Evolutionary conservation across 2,329 filamentous ascomycete species (phyloP).

Genomic region (Ceratocystis harringtonii): DNA sequence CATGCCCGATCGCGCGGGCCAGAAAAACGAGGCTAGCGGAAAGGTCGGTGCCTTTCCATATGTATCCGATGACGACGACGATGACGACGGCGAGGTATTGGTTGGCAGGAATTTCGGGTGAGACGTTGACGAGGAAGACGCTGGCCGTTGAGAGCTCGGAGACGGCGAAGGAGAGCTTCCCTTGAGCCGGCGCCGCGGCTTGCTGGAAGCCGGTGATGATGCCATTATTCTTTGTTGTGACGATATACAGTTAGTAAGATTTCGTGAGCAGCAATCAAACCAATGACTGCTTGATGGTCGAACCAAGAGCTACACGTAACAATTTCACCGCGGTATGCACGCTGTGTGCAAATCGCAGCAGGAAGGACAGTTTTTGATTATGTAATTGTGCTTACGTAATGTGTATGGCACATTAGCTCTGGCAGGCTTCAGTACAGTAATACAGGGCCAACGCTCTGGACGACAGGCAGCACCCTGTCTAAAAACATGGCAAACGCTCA

Average conservation of each 20-base stretch:
- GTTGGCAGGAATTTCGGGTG: background rate
- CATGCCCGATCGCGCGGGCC: conserved; percentile 68
- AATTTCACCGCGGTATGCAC: background rate
- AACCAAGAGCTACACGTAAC: background rate
- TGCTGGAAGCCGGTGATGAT: conserved; percentile 43
- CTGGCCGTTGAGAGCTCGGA: background rate
- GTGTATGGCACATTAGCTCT: background rate
- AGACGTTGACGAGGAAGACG: conserved; percentile 4
- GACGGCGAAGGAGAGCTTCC: conserved; percentile 24
- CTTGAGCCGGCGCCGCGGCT: conserved; percentile 43
- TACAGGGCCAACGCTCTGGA: too few relatives aligned
- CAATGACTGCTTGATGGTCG: background rate
- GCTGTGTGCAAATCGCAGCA: background rate
- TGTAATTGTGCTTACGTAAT: background rate
- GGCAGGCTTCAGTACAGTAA: background rate
- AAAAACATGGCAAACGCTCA: too few relatives aligned
- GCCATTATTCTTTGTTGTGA: conserved; percentile 22
- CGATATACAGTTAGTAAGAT: background rate
- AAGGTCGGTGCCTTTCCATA: conserved; percentile 55
- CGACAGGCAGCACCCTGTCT: too few relatives aligned
- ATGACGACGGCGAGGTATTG: background rate
- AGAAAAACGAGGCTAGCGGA: conserved; percentile 83
- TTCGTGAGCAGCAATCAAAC: background rate
- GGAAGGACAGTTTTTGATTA: background rate
- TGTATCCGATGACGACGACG: conserved; percentile 12